These are phyloP conservation scores for Trichosphaerium sp. DNA, from an alignment of 78 protist genomes.

Conservation along the genomic window DNA sequence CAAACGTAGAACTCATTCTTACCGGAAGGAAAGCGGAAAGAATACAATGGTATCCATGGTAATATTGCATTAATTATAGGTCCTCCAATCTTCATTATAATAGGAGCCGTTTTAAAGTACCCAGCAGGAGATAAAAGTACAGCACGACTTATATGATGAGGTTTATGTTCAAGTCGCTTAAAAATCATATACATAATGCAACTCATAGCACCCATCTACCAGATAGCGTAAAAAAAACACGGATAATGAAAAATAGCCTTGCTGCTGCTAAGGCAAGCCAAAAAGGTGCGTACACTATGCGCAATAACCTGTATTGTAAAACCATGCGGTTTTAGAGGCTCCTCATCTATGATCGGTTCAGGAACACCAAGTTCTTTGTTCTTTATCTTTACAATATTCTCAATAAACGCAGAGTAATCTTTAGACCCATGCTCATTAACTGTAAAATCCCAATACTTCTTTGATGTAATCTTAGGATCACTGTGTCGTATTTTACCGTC, in stretches of 20 bases:
- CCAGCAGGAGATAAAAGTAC: constrained; percentile 41
- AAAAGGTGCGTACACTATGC: neutral
- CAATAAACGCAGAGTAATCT: constrained; percentile 27
- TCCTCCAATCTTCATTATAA: constrained; percentile 11
- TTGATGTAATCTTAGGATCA: constrained; percentile 15
- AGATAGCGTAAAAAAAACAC: neutral
- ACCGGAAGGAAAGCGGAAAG: constrained; percentile 22
- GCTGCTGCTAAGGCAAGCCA: neutral
- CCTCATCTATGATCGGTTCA: neutral
- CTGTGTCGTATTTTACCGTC: constrained; percentile 28
- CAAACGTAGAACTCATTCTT: too few relatives aligned
- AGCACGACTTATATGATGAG: constrained; percentile 15
- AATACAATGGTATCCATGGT: constrained; percentile 13
- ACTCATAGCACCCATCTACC: constrained; percentile 32
- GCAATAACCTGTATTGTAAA: constrained; percentile 25
- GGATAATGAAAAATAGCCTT: neutral
- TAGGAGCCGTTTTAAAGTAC: constrained; percentile 23
- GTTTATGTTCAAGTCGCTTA: constrained; percentile 6
- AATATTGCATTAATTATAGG: constrained; percentile 26
- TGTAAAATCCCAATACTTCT: constrained; percentile 32
- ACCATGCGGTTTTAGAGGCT: neutral
- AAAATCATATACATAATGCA: constrained; percentile 27
- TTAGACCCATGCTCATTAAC: constrained; percentile 34
- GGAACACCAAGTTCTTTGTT: constrained; percentile 22
- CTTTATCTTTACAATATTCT: constrained; percentile 19